Percentiles rank a stretch among this genome's conserved stretches.
phyloP scores from a whole-genome alignment of 495 filamentous ascomycete genomes.

The Sabuloglossum arenarium region DNA sequence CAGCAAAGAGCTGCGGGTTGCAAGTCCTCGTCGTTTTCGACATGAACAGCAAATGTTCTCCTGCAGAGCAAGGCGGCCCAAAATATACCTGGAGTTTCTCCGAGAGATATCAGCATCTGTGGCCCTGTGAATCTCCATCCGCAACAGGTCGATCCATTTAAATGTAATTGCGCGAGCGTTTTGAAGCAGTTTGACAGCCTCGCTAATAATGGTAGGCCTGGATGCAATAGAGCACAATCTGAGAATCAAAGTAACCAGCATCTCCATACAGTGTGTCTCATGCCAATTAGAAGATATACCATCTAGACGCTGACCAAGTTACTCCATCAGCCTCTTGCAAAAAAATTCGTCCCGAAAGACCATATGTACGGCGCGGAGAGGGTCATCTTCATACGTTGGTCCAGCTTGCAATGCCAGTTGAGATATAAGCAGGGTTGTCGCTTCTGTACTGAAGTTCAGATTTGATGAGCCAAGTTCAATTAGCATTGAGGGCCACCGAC shows the following conservation, averaged over 20 bases:
- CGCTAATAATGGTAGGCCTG: constrained; percentile 8
- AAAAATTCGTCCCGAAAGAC: constrained; percentile 26
- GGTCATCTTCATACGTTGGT: constrained; percentile 14
- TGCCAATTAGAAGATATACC: constrained; percentile 29
- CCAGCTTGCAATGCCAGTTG: constrained; percentile 28
- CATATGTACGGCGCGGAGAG: constrained; percentile 21
- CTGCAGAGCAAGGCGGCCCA: constrained; percentile 28
- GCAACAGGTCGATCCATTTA: constrained; percentile 25
- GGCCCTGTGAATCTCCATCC: constrained; percentile 21
- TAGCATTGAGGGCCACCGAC: constrained; percentile 6
- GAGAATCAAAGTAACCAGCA: constrained; percentile 23
- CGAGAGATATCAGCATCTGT: constrained; percentile 19
- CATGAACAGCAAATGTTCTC: constrained; percentile 22
- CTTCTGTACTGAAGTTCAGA: constrained; percentile 23
- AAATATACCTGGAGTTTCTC: constrained; percentile 21
- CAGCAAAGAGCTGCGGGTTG: not conserved
- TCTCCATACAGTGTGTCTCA: constrained; percentile 27
- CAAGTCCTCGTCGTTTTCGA: not conserved
- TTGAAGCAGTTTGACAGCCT: constrained; percentile 10
- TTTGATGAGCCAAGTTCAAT: constrained; percentile 3
- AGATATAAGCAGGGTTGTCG: constrained; percentile 18
- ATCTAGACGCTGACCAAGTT: constrained; percentile 20
- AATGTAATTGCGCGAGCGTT: constrained; percentile 10
- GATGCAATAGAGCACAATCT: constrained; percentile 12
- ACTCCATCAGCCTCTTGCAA: constrained; percentile 20